Percentiles rank a stretch among this genome's conserved stretches.
phyloP scores from a whole-genome alignment of 192 early-diverging fungal species.

The Lobosporangium transversale region DNA sequence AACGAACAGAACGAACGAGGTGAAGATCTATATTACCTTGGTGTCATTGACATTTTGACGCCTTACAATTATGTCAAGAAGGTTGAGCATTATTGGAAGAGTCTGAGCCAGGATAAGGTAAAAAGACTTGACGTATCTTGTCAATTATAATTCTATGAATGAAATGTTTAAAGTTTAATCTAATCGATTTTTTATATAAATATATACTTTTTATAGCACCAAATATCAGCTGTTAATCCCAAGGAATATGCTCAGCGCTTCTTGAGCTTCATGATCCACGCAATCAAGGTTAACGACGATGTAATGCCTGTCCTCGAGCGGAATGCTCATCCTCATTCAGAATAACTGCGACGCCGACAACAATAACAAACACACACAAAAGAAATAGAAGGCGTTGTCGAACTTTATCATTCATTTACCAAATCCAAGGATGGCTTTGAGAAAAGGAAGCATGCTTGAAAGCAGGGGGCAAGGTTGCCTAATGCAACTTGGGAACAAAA shows the following conservation, averaged over 20 bases:
- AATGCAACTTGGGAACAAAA: too few species aligned
- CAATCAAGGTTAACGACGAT: conserved; percentile 43
- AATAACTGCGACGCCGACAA: not conserved
- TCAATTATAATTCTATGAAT: not conserved
- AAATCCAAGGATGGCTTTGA: too few species aligned
- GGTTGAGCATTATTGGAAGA: conserved; percentile 91
- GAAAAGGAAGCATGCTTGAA: not conserved
- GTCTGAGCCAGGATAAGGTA: conserved; percentile 79
- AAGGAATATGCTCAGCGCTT: conserved; percentile 90
- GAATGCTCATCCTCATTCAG: conserved; percentile 44
- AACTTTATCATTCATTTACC: too few species aligned
- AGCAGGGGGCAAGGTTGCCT: not conserved
- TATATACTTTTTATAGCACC: conserved; percentile 50
- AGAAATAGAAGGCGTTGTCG: too few species aligned
- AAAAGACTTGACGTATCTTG: not conserved
- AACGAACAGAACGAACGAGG: conserved; percentile 74
- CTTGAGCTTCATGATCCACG: conserved; percentile 80
- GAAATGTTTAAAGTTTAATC: not conserved
- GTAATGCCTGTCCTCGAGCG: conserved; percentile 23
- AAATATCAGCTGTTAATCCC: conserved; percentile 90
- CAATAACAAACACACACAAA: not conserved
- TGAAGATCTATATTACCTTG: conserved; percentile 90
- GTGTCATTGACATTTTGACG: conserved; percentile 98
- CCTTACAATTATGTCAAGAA: conserved; percentile 91
- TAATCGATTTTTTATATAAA: not conserved